Evolutionary conservation across 495 filamentous ascomycete genomes (phyloP), one percentile per base, ranked within the genome.

Genomic region (Glonium stellatum): DNA sequence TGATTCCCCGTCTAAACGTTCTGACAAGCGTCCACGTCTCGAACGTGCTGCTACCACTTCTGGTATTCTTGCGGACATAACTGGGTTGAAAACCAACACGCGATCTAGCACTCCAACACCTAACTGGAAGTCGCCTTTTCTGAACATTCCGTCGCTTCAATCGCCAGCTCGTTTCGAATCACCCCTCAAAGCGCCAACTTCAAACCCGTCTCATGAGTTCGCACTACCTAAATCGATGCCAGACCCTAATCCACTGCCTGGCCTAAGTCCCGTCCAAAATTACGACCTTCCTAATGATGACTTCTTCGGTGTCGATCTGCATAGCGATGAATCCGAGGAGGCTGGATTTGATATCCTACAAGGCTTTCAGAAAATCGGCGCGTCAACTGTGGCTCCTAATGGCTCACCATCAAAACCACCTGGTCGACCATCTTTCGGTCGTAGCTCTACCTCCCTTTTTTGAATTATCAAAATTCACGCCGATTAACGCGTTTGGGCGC

Each of bases 361-460:
- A 69, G 90, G 90, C 6, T 96, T 96, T 67, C 86, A 90, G 71
- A 90, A 89, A 72, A 96, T 96, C 72, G 90, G 90, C 57, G 83
- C 69, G 8, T n/a, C 58, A 18, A 47, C 54, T 8, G 61, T 67
- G 18, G 59, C 65, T 15, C 52, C 58, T 8, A 68, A 64, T 36
- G 65, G 65, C 19, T 64, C 62, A 4, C 65, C 65, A 18, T 12
- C 42, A 11, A 68, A 65, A 62, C 41, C 36, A 18, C 39, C 39
- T 44, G 4, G 39, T 1, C 37, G 65, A 0, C 62, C 65, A 4
- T 13, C 46, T 10, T 54, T 65, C 18, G 31, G 44, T 5, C 54
- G 65, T 13, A 62, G 58, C 54, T 39, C 62, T 13, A 57, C 62
- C 12, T 56, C 47, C 9, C 65, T 62, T 13, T 67, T 67, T 50